Conservation (phyloP, 164 flowering plant genomes). For the Vitis amurensis region DNA sequence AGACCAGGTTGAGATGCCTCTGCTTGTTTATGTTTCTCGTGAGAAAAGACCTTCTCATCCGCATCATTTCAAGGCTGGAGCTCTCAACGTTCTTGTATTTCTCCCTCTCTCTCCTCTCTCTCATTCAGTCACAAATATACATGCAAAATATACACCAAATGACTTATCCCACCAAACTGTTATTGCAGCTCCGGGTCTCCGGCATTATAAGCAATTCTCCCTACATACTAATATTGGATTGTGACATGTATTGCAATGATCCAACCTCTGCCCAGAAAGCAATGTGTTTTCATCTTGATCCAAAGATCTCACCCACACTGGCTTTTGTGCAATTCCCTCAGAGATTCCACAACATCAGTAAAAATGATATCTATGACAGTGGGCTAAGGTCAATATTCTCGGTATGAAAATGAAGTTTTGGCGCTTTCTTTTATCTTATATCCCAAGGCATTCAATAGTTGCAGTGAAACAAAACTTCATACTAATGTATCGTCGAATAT, state of each 20-base stretch:
- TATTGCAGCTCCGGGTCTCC: constrained; percentile 54
- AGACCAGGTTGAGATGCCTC: constrained; percentile 27
- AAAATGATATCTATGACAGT: constrained; percentile 47
- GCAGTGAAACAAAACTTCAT: too few species aligned
- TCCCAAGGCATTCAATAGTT: neutral
- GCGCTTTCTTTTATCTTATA: neutral
- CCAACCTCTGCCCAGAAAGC: constrained; percentile 51
- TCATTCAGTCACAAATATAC: neutral
- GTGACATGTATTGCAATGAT: constrained; percentile 62
- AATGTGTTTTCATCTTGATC: constrained; percentile 58
- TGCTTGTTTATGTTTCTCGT: constrained; percentile 52
- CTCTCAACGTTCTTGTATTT: constrained; percentile 52
- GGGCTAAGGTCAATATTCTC: constrained; percentile 19
- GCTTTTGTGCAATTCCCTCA: constrained; percentile 61
- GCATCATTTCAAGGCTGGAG: constrained; percentile 64
- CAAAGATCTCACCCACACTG: constrained; percentile 23
- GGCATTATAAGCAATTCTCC: constrained; percentile 50
- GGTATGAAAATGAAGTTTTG: constrained; percentile 10
- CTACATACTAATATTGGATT: constrained; percentile 45
- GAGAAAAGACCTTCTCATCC: constrained; percentile 46
- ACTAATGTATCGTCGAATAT: neutral
- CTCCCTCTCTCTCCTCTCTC: neutral
- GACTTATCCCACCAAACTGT: too few species aligned
- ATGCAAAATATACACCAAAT: neutral
- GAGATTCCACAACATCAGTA: constrained; percentile 33